Evolutionary conservation across 305 asterid genomes (phyloP).

Genomic region (Fraxinus nigra): DNA sequence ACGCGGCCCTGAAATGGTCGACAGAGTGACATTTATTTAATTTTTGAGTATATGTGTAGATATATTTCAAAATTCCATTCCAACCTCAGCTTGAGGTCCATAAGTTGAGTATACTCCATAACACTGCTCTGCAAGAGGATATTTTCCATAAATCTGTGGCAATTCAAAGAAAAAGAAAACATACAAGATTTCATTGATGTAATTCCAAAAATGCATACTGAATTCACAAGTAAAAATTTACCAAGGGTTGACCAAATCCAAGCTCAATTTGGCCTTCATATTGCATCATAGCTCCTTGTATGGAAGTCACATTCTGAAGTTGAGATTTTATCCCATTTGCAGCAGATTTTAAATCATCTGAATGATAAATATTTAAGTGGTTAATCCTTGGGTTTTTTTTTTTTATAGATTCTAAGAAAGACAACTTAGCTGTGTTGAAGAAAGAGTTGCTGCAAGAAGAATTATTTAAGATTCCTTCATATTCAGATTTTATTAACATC

Average conservation of each 20-base stretch:
- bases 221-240: constrained; percentile 19
- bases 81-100: constrained; percentile 53
- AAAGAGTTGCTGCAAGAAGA: background rate
- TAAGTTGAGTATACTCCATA: constrained; percentile 51
- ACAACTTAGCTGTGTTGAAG: background rate
- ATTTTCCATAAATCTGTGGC: constrained; percentile 51
- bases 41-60: background rate
- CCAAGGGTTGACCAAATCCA: constrained; percentile 66
- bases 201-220: background rate
- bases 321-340: constrained; percentile 45
- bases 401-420: background rate
- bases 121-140: constrained; percentile 56
- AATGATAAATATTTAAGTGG: constrained; percentile 4
- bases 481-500: too few species aligned
- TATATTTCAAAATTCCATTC: background rate
- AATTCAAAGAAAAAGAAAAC: constrained; percentile 14
- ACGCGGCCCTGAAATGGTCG: constrained; percentile 51
- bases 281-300: constrained; percentile 24
- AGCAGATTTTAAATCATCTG: constrained; percentile 45
- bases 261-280: constrained; percentile 51
- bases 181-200: background rate
- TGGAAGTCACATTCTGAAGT: constrained; percentile 22
- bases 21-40: background rate
- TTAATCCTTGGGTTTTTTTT: background rate
- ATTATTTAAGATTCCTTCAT: too few species aligned